phyloP scores from a whole-genome alignment of 106 monocot genomes.

The Triglochin maritima region DNA sequence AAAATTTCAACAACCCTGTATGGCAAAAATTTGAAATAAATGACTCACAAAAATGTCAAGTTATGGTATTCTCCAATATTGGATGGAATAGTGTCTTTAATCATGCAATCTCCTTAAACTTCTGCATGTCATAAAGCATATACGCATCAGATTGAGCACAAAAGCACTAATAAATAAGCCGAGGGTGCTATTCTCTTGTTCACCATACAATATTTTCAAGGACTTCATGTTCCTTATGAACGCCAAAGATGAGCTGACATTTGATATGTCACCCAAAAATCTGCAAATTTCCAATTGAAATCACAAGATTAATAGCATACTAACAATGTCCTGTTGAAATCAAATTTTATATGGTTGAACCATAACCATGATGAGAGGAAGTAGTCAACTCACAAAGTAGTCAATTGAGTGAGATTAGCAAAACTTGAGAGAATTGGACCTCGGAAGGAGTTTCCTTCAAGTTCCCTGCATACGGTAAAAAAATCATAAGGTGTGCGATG shows the following conservation, averaged over 20 bases:
- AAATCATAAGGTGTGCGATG: neutral
- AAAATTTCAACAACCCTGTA: neutral
- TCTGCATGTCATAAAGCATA: slow-evolving; percentile 1
- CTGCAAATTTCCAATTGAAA: slow-evolving; percentile 3
- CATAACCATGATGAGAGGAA: neutral
- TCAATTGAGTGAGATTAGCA: slow-evolving; percentile 3
- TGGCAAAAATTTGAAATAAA: neutral
- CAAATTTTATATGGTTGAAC: neutral
- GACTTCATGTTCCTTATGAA: slow-evolving; percentile 16
- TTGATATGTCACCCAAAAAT: slow-evolving; percentile 9
- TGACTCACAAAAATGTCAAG: slow-evolving; percentile 36
- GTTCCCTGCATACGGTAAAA: slow-evolving; percentile 1
- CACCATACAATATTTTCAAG: slow-evolving; percentile 10
- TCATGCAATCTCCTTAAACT: slow-evolving; percentile 13
- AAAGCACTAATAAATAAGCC: too few species aligned
- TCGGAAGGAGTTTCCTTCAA: slow-evolving; percentile 17
- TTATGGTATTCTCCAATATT: neutral
- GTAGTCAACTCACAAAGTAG: slow-evolving; percentile 5
- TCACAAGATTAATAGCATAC: neutral
- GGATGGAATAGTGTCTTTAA: slow-evolving; percentile 6
- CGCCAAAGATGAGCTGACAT: slow-evolving; percentile 8
- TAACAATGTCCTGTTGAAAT: neutral
- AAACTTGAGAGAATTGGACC: slow-evolving; percentile 14
- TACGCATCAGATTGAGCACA: too few species aligned
- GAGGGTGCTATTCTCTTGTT: too few species aligned